Base-by-base conservation (phyloP, 1,284 basidiomycete species). In the Apiotrichum sp. region DNA sequence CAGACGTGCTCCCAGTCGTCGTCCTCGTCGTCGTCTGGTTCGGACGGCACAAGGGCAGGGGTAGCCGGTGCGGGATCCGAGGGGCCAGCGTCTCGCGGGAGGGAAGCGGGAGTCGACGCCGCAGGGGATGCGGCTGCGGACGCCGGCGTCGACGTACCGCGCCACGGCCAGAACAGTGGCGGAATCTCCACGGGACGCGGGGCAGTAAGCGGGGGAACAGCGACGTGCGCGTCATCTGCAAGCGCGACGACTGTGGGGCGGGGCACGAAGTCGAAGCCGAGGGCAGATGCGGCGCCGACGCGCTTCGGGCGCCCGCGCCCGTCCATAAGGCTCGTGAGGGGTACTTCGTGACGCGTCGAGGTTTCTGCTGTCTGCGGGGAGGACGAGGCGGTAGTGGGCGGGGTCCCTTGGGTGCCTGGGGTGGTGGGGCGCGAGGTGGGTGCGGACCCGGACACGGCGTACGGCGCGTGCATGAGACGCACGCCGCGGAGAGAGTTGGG, bases 231-330 rank as follows among this genome's bases (percentile, higher is more conserved):
- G 41, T 55, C 39, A 33, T 71, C 68, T 13, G 63, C 62, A 3
- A 72, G 40, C 32, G 69, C 63, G 3, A 71, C 40, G 45, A 69
- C 59, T 4, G 62, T 58, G 5, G 68, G 68, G 45, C 66, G 71
- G 32, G 68, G 58, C 13, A 74, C 62, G 31, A 73, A 68, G 51
- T 74, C 71, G 55, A 70, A 74, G 9, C 73, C 73, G 13, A 74
- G 54, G 0, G 67, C 59, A 0, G 66, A 64, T 8, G 73, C 73
- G 10, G 69, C 68, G 6, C 70, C 72, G 6, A 65, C 64, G 41
- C 69, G 60, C 55, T 69, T 68, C 47, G 69, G 66, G 13, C 72
- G 59, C 45, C 68, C 66, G 9, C 64, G 65, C 38, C 59, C 69
- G 22, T 55, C 56, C 36, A 73, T 70, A 50, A 74, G 56, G 16